Evolutionary conservation across 176 grass and related monocot species (phyloP).

Genomic region (Bolboschoenus planiculmis): DNA sequence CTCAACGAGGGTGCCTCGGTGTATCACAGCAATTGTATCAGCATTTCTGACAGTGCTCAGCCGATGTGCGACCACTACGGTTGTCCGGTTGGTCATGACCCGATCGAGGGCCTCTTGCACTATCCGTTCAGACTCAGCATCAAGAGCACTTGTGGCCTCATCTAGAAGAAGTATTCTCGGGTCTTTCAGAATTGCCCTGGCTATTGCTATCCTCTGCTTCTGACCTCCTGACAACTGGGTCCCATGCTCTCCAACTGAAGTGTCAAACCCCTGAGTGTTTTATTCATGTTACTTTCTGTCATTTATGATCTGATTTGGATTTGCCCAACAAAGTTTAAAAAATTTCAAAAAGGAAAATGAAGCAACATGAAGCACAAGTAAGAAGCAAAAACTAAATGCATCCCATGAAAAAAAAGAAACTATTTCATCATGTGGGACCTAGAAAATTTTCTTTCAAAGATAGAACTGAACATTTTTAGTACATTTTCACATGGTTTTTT

Average conservation of each 20-base stretch:
- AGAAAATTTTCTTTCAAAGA: neutral
- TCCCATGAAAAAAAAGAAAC: neutral
- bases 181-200: slow-evolving; percentile 88
- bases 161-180: slow-evolving; percentile 82
- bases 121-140: slow-evolving; percentile 72
- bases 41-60: slow-evolving; percentile 80
- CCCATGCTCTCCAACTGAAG: slow-evolving; percentile 75
- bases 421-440: neutral
- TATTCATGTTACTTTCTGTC: neutral
- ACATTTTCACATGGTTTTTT: neutral
- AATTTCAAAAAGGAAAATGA: neutral
- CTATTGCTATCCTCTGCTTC: slow-evolving; percentile 95
- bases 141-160: slow-evolving; percentile 86
- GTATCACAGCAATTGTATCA: slow-evolving; percentile 67
- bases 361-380: neutral
- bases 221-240: slow-evolving; percentile 85
- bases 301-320: neutral
- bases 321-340: neutral
- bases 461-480: neutral
- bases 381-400: neutral
- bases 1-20: slow-evolving; percentile 73
- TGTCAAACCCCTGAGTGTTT: slow-evolving; percentile 59
- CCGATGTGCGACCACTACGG: slow-evolving; percentile 80
- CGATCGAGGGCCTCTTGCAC: slow-evolving; percentile 89
- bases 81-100: slow-evolving; percentile 74